Evolutionary conservation across 164 flowering plant genomes (phyloP).

Genomic region (Hamamelis virginiana): DNA sequence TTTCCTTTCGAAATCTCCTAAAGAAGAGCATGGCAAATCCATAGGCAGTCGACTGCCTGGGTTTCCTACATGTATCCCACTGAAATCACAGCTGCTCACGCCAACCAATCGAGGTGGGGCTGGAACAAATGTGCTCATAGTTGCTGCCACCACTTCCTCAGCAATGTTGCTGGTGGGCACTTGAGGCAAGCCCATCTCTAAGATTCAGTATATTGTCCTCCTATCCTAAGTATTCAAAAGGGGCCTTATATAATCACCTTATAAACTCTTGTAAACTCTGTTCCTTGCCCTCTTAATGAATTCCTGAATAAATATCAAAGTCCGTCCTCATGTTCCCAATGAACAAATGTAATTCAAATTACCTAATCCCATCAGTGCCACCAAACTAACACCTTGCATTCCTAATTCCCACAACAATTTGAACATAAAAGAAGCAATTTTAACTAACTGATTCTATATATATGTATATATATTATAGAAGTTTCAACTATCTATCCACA

Average conservation of each 20-base stretch:
- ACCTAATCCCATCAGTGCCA: constrained; percentile 1
- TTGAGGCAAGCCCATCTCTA: constrained; percentile 77
- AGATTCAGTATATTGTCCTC: not conserved
- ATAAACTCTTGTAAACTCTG: not conserved
- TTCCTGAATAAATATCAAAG: not conserved
- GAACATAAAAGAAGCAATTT: not conserved
- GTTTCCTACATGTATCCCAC: constrained; percentile 36
- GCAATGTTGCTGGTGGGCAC: constrained; percentile 40
- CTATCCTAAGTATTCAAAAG: constrained; percentile 6
- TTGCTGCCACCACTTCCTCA: constrained; percentile 40
- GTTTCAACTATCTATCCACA: constrained; percentile 18
- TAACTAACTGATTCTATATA: not conserved
- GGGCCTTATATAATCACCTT: not conserved
- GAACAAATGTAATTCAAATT: not conserved
- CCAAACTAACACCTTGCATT: not conserved
- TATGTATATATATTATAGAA: not conserved
- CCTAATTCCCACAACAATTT: not conserved
- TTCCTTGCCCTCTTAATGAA: not conserved
- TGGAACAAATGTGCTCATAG: constrained; percentile 41
- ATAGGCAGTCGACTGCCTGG: constrained; percentile 17
- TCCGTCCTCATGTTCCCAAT: not conserved
- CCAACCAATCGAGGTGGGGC: constrained; percentile 27
- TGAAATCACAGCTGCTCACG: constrained; percentile 40
- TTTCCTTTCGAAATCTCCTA: constrained; percentile 42
- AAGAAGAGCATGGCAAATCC: constrained; percentile 37